Percentiles rank a stretch among this genome's conserved stretches.
These are phyloP conservation scores for Racocetra persica DNA, from an alignment of 371 early-diverging fungal species.

Conservation along the genomic window DNA sequence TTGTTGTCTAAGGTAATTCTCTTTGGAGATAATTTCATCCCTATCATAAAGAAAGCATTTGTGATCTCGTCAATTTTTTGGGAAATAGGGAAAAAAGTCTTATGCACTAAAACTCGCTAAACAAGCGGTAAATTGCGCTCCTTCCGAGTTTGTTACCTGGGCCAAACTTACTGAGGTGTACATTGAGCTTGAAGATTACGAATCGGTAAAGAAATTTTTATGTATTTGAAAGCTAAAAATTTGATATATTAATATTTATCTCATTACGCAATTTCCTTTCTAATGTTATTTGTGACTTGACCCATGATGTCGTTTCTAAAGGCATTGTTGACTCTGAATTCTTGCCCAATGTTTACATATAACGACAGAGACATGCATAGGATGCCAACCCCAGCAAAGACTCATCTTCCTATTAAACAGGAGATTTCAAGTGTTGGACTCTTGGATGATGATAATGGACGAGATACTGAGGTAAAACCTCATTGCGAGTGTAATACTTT, in stretches of 20 bases:
- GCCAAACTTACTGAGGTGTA: constrained; percentile 91
- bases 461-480: constrained; percentile 69
- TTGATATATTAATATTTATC: background rate
- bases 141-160: constrained; percentile 96
- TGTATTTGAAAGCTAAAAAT: no score
- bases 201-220: constrained; percentile 63
- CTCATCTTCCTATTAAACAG: constrained; percentile 79
- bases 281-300: background rate
- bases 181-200: constrained; percentile 84
- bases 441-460: constrained; percentile 76
- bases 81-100: constrained; percentile 66
- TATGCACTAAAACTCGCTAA: constrained; percentile 87
- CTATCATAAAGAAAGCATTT: background rate
- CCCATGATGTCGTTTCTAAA: constrained; percentile 40
- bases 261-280: background rate
- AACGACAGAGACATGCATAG: constrained; percentile 89
- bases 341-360: constrained; percentile 97
- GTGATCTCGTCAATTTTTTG: background rate
- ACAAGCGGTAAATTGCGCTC: constrained; percentile 91
- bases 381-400: constrained; percentile 87
- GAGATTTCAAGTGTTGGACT: constrained; percentile 67
- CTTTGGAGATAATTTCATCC: no score
- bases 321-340: constrained; percentile 93
- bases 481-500: constrained; percentile 3
- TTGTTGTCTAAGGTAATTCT: constrained; percentile 71